Percentiles rank a stretch among this genome's conserved stretches.
Evolutionary conservation across 352 stramenopile species (phyloP).

Genomic region (Phytophthora sp.): DNA sequence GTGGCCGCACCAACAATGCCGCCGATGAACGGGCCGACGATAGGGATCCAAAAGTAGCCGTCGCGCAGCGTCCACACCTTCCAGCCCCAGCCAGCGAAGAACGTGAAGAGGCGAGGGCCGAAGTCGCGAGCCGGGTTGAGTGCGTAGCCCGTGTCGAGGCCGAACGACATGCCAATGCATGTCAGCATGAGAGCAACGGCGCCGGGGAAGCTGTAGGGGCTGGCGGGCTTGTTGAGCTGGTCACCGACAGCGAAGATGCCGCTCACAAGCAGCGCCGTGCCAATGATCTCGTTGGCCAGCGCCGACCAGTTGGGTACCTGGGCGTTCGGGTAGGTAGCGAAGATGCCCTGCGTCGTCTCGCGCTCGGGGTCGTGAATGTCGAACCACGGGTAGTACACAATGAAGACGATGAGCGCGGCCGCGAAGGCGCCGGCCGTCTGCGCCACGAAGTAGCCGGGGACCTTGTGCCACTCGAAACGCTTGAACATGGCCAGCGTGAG

Average conservation of each 20-base stretch:
- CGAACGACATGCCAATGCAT: slow-evolving; percentile 45
- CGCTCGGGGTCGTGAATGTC: slow-evolving; percentile 49
- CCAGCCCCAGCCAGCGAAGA: slow-evolving; percentile 53
- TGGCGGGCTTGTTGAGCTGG: slow-evolving; percentile 52
- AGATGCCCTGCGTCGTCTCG: slow-evolving; percentile 47
- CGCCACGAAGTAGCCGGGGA: slow-evolving; percentile 54
- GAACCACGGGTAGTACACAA: slow-evolving; percentile 70
- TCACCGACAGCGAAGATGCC: slow-evolving; percentile 55
- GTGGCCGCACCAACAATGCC: slow-evolving; percentile 26
- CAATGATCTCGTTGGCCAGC: slow-evolving; percentile 52
- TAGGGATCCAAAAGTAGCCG: slow-evolving; percentile 35
- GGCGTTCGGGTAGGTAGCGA: slow-evolving; percentile 54
- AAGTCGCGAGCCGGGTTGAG: slow-evolving; percentile 56
- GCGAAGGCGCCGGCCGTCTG: slow-evolving; percentile 55
- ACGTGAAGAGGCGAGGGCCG: slow-evolving; percentile 52
- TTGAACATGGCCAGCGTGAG: slow-evolving; percentile 57
- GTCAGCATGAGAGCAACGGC: slow-evolving; percentile 42
- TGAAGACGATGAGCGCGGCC: slow-evolving; percentile 50
- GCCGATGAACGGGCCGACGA: slow-evolving; percentile 33
- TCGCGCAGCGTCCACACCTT: slow-evolving; percentile 39
- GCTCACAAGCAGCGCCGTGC: slow-evolving; percentile 43
- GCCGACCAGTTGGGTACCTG: slow-evolving; percentile 46
- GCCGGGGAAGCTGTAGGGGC: slow-evolving; percentile 41
- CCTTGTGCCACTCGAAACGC: slow-evolving; percentile 61
- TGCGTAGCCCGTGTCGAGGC: slow-evolving; percentile 46